Evolutionary conservation across 1,284 basidiomycete genomes (phyloP), one percentile per base, ranked within the genome.

Genomic region (Fomitopsis palustris): DNA sequence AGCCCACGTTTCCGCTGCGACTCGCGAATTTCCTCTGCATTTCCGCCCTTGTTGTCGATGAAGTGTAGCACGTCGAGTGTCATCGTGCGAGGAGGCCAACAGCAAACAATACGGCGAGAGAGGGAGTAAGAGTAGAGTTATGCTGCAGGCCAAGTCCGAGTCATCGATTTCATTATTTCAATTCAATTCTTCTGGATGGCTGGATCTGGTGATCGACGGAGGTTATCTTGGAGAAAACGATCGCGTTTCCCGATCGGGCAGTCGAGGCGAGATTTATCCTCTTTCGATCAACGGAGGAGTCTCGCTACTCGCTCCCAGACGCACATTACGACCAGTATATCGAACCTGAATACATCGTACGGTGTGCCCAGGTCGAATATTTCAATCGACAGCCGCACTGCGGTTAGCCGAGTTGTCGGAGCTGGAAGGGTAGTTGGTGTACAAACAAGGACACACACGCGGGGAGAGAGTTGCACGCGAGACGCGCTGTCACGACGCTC

Each of bases 1-100:
- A 94, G 89, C 7, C 92, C 92, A 43, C 97, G 86, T 77, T 95
- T 96, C 72, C 87, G 82, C 78, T 99, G 96, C 16, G 95, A 97
- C 70, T 95, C 94, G 63, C 90, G 81, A 66, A 99, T 96, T 70
- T 90, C 83, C 67, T 93, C 88, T n/a, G 95, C 88, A 78, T 98
- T 93, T 53, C 96, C 97, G 39, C 96, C 97, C 73, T 95, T 96
- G 76, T 80, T 86, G 70, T 90, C 86, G 65, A 93, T 89, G 65
- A 93, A 93, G 58, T 80, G 81, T 8, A 85, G 78, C n/a, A 92
- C 78, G 77, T 93, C 90, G 62, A 93, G 77, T 33, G 90, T 93
- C 90, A 86, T 86, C 53, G 25, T 29, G 1, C 6, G 35, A 47
- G 4, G 25, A 16, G 1, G 9, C 3, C 19, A 21, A 17, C 17